Evolutionary conservation across 2,329 filamentous ascomycete genomes (phyloP).

Genomic region (Colletotrichum sp.): DNA sequence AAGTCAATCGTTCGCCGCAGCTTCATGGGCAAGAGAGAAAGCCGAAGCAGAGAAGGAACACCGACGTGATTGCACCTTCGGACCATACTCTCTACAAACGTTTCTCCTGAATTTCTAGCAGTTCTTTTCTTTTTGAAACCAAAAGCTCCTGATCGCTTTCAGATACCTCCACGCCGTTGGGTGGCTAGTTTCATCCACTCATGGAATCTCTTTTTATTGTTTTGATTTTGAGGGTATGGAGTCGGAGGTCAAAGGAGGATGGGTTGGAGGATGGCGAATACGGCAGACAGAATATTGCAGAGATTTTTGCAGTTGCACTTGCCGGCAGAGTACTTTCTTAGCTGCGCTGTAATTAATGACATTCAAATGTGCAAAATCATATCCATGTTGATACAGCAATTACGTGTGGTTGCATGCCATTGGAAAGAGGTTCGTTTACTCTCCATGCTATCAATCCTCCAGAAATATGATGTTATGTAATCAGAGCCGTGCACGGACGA

Average conservation of each 20-base stretch:
- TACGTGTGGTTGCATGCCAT: background rate
- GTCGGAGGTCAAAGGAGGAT: background rate
- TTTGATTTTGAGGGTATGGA: background rate
- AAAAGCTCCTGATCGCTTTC: conserved; percentile 9
- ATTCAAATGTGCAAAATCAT: background rate
- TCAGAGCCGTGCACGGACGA: background rate
- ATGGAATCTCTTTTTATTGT: background rate
- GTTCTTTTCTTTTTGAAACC: background rate
- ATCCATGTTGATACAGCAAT: background rate
- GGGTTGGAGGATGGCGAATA: background rate
- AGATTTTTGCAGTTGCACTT: background rate
- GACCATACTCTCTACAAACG: background rate
- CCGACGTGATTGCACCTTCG: conserved; percentile 22
- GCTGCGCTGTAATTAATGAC: background rate
- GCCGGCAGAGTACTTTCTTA: background rate
- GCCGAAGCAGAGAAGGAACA: conserved; percentile 50
- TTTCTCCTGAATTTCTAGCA: background rate
- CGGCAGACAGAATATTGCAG: background rate
- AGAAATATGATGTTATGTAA: background rate
- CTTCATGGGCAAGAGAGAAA: conserved; percentile 60
- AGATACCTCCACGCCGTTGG: conserved; percentile 11
- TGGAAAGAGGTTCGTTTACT: background rate
- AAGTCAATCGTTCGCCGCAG: conserved; percentile 53
- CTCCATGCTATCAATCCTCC: too few relatives aligned
- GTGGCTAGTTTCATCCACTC: background rate